phyloP scores from a whole-genome alignment of 169 alveolate genomes.

The Fabrea salina region DNA sequence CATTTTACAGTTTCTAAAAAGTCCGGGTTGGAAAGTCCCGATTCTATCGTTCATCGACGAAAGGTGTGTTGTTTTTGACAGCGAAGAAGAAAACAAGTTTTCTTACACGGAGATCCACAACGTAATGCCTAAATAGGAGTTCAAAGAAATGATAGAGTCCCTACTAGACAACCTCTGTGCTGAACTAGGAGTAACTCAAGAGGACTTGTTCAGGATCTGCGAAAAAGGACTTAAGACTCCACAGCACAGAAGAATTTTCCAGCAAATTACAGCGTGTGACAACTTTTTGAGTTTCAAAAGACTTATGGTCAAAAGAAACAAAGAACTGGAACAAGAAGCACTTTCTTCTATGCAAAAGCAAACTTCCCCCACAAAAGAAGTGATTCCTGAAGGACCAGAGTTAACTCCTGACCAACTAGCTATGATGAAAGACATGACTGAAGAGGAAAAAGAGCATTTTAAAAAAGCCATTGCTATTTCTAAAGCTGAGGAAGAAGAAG shows the following conservation, averaged over 20 bases:
- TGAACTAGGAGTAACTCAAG: conserved; percentile 45
- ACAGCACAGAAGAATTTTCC: conserved; percentile 53
- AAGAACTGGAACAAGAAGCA: conserved; percentile 60
- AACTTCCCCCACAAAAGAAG: too few species aligned
- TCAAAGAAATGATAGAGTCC: conserved; percentile 46
- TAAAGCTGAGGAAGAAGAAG: conserved; percentile 12
- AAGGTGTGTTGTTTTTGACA: conserved; percentile 44
- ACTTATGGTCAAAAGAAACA: conserved; percentile 70
- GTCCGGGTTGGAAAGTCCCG: conserved; percentile 53
- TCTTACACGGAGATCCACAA: conserved; percentile 69
- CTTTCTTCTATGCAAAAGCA: too few species aligned
- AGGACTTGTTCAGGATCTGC: conserved; percentile 48
- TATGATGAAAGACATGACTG: conserved; percentile 5
- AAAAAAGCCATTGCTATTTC: conserved; percentile 43
- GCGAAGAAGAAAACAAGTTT: conserved; percentile 71
- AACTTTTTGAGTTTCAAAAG: conserved; percentile 69
- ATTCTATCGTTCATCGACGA: conserved; percentile 52
- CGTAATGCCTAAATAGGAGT: conserved; percentile 34
- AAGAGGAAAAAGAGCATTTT: conserved; percentile 39
- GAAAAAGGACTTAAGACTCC: conserved; percentile 32
- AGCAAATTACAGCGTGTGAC: conserved; percentile 67
- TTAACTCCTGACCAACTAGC: background rate
- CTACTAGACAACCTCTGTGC: conserved; percentile 39
- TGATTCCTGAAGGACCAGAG: background rate
- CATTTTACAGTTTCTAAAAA: conserved; percentile 34